phyloP scores from a whole-genome alignment of 164 flowering plant genomes.

The Annona cherimola region DNA sequence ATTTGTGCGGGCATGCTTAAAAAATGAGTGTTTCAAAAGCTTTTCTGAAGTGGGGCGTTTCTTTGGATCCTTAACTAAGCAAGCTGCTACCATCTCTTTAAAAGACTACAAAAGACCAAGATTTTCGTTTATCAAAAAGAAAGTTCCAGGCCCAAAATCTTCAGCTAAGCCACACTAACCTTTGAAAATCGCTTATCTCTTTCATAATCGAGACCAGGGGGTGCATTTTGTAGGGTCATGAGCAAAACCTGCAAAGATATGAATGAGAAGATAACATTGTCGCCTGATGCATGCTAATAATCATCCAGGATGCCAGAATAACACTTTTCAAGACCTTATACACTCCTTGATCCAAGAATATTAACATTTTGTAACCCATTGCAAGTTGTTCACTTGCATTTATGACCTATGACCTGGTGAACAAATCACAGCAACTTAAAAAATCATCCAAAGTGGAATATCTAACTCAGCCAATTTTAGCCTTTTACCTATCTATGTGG shows the following conservation, averaged over 20 bases:
- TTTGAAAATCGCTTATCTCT: conserved; percentile 88
- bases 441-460: neutral
- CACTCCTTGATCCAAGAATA: neutral
- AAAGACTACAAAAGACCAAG: conserved; percentile 41
- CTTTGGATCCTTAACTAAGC: conserved; percentile 96
- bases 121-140: conserved; percentile 8
- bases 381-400: neutral
- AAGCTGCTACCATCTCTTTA: conserved; percentile 82
- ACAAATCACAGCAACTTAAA: neutral
- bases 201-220: conserved; percentile 97
- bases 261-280: conserved; percentile 64
- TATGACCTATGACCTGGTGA: neutral
- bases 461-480: neutral
- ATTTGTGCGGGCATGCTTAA: conserved; percentile 60
- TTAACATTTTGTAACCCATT: neutral
- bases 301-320: neutral
- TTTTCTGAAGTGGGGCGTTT: conserved; percentile 90
- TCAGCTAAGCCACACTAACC: conserved; percentile 34
- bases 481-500: neutral
- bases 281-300: neutral
- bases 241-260: conserved; percentile 62
- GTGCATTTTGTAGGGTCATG: conserved; percentile 98
- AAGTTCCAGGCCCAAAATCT: neutral
- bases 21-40: conserved; percentile 82
- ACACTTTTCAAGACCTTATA: neutral